Conservation (phyloP, 2,329 filamentous ascomycete species). For the Sclerotiophoma versabilis region DNA sequence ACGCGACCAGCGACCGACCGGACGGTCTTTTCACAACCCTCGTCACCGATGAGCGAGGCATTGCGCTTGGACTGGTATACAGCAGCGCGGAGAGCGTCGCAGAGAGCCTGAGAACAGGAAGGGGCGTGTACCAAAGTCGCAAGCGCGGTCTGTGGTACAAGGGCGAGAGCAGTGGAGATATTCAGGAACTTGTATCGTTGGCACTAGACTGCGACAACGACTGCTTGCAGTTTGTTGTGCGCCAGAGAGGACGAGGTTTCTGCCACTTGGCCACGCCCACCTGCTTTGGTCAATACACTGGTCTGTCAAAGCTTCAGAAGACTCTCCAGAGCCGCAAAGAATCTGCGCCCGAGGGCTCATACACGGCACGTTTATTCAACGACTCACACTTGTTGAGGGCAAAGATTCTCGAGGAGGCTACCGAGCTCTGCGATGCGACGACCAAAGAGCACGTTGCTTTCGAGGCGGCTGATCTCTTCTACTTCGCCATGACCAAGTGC, state of each 20-base stretch:
- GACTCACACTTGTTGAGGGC: slow-evolving; percentile 88
- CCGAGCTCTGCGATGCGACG: slow-evolving; percentile 88
- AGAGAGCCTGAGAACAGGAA: slow-evolving; percentile 81
- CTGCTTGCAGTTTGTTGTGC: slow-evolving; percentile 87
- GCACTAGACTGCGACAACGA: slow-evolving; percentile 93
- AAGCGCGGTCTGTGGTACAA: slow-evolving; percentile 98
- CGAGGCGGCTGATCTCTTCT: slow-evolving; percentile 93
- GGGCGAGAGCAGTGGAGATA: slow-evolving; percentile 91
- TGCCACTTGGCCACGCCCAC: slow-evolving; percentile 92
- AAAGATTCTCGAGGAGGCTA: slow-evolving; percentile 98
- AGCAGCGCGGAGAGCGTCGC: slow-evolving; percentile 89
- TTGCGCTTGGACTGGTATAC: slow-evolving; percentile 89
- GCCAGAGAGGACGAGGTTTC: slow-evolving; percentile 87
- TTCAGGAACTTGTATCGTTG: slow-evolving; percentile 85
- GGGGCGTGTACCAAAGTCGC: slow-evolving; percentile 92
- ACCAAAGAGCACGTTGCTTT: slow-evolving; percentile 86
- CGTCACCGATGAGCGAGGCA: slow-evolving; percentile 85
- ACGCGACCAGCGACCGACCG: slow-evolving; percentile 79
- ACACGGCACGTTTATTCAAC: slow-evolving; percentile 90
- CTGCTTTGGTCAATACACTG: slow-evolving; percentile 86
- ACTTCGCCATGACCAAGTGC: slow-evolving; percentile 93
- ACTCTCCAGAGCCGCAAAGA: slow-evolving; percentile 82
- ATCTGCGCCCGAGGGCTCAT: slow-evolving; percentile 86
- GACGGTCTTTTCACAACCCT: slow-evolving; percentile 89
- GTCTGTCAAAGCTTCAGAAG: slow-evolving; percentile 84